Evolutionary conservation across 768 basidiomycete species (phyloP), one percentile per base, ranked within the genome.

Genomic region (Tricholoma hemisulphureum): DNA sequence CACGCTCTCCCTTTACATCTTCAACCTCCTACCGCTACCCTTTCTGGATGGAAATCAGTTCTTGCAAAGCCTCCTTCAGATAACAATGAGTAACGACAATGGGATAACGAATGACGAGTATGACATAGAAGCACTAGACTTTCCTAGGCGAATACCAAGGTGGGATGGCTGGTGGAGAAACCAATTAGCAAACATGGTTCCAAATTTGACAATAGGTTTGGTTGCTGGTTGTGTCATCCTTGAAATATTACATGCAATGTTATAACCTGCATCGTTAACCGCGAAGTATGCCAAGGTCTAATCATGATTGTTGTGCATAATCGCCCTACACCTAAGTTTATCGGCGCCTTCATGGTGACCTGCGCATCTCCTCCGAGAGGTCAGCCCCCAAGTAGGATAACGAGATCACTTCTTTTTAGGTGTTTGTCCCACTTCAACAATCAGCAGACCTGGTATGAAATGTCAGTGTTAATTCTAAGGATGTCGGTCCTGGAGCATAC

Each of bases 1-100:
- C 2, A 84, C 86, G n/a, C 69, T 94, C 29, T 93, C 91, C 2
- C 75, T 95, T 1, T 93, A 83, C 69, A 71, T 93, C 57, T 86
- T 95, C 75, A 95, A 95, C 68, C 80, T 91, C 24, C 77, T 95
- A 21, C 92, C 93, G 0, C 67, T 94, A 31, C 81, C 83, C 2
- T 73, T 75, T 49, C 76, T 95, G 18, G 93, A 95, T 59, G 93
- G 93, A 24, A 72, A 78, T 7, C 81, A 86, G 61, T 73, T 89
- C 18, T 74, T 92, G 8, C 67, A 58, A 11, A 62, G 65, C 5
- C 24, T 70, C 18, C 45, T 71, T 23, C 59, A 69, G 18, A 41
- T 61, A 34, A 20, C 51, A 37, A 20, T 51, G 16, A 32, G 49
- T 16, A 57, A 55, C 14, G 24, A 43, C 10, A 39, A 39, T 16